Percentiles rank a stretch among this genome's conserved stretches.
Conservation (phyloP, 805 yeast species). For the Pichia paraexigua region DNA sequence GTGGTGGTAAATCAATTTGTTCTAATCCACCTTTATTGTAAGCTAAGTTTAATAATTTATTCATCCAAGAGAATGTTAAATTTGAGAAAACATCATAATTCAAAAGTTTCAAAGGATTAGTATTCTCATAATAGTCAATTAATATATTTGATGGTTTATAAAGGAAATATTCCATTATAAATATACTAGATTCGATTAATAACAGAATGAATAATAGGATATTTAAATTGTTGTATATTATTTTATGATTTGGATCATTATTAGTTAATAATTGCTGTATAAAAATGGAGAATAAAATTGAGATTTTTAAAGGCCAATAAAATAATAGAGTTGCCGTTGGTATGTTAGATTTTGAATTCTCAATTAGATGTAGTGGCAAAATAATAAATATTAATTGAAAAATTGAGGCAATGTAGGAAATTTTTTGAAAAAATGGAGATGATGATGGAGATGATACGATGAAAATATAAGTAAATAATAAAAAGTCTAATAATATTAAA, state of each 20-base stretch:
- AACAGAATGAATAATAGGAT: slow-evolving; percentile 25
- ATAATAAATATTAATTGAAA: slow-evolving; percentile 21
- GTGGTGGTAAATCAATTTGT: slow-evolving; percentile 35
- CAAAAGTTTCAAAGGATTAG: slow-evolving; percentile 16
- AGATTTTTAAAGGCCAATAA: slow-evolving; percentile 32
- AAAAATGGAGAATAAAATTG: slow-evolving; percentile 9
- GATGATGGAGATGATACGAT: not conserved
- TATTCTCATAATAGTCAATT: slow-evolving; percentile 25
- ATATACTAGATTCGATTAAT: slow-evolving; percentile 26
- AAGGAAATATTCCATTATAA: slow-evolving; percentile 32
- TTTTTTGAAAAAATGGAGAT: not conserved
- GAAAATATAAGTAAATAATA: slow-evolving; percentile 6
- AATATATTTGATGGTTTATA: slow-evolving; percentile 35
- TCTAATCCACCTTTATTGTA: slow-evolving; percentile 27
- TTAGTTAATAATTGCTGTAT: slow-evolving; percentile 28
- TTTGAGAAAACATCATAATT: slow-evolving; percentile 60
- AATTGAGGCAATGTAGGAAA: slow-evolving; percentile 11
- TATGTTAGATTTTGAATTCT: slow-evolving; percentile 32
- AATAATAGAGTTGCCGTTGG: slow-evolving; percentile 33
- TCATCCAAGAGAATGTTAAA: slow-evolving; percentile 88
- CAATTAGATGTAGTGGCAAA: slow-evolving; percentile 38
- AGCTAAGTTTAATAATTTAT: slow-evolving; percentile 72
- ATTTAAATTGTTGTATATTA: not conserved
- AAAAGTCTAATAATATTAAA: slow-evolving; percentile 9
- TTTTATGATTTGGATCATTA: not conserved